Percentiles rank a stretch among this genome's conserved stretches.
These are phyloP conservation scores for Eimeria sp. DNA, from an alignment of 169 alveolate genomes.

Conservation along the genomic window DNA sequence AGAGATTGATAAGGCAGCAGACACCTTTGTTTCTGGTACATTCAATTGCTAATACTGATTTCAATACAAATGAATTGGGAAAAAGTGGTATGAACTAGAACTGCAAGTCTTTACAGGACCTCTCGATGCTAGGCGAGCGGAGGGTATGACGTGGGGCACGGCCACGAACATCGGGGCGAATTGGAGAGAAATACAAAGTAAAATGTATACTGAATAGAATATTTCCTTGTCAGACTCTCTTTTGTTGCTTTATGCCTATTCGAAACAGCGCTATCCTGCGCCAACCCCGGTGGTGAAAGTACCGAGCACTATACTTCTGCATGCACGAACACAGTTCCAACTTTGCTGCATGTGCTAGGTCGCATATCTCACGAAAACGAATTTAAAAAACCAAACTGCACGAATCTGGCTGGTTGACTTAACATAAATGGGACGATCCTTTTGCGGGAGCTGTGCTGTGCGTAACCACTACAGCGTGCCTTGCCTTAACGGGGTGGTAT, in stretches of 20 bases:
- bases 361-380: neutral
- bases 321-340: neutral
- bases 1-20: too few species aligned
- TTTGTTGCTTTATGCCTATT: too few species aligned
- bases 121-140: constrained; percentile 8
- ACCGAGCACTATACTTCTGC: neutral
- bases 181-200: neutral
- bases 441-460: neutral
- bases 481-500: neutral
- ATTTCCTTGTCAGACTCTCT: too few species aligned
- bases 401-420: neutral
- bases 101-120: neutral
- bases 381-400: neutral
- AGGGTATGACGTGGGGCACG: neutral
- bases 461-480: neutral
- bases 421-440: neutral
- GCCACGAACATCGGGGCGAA: neutral
- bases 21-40: too few species aligned
- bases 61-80: neutral
- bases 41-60: neutral
- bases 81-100: neutral
- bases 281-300: too few species aligned
- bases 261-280: too few species aligned
- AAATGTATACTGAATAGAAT: neutral
- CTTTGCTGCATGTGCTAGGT: neutral